Evolutionary conservation across 1,284 basidiomycete species (phyloP), one percentile per base, ranked within the genome.

Genomic region (Mycena sp.): DNA sequence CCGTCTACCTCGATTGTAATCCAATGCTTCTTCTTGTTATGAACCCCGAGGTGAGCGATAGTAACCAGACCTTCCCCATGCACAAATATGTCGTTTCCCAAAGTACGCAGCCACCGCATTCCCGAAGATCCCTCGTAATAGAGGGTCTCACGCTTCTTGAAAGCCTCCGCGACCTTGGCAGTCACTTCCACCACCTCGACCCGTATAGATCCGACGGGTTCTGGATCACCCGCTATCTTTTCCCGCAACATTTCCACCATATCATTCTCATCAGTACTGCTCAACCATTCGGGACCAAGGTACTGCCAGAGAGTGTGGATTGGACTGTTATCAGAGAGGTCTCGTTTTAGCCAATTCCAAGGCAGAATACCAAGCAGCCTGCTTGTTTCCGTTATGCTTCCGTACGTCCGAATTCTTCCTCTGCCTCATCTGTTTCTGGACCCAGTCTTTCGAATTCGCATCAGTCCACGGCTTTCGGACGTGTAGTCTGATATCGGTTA

Each of bases 11-110:
- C 51, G 28, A 70, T 45, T 0, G 61, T 19, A n/a, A 69, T 57
- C 69, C 69, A 70, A 45, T 70, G 61, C 38, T 44, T 46, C 16
- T 53, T 14, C 12, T 37, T 29, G 17, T 46, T 53, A 17, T 55
- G 37, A 9, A n/a, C 32, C 2, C 53, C 59, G 32, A 53, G 58
- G 43, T 68, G 61, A 2, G 43, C 67, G n/a, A 61, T 37, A 6
- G 57, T 41, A 32, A 64, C 16, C 6, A 56, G 30, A 6, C 29
- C 28, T 38, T 44, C 32, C 5, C 43, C 45, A 26, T n/a, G 37
- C 9, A 29, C 30, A 46, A 53, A 60, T 1, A 63, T 14, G 23
- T 56, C 61, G 6, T 49, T 19, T 3, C 61, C 61, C 25, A 63
- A 10, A 10, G 4, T 21, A 3, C 16, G 23, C 19, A 57, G 29